Percentiles rank a stretch among this genome's conserved stretches.
Evolutionary conservation across 2,329 filamentous ascomycete species (phyloP).

Genomic region (Botryotinia calthae): DNA sequence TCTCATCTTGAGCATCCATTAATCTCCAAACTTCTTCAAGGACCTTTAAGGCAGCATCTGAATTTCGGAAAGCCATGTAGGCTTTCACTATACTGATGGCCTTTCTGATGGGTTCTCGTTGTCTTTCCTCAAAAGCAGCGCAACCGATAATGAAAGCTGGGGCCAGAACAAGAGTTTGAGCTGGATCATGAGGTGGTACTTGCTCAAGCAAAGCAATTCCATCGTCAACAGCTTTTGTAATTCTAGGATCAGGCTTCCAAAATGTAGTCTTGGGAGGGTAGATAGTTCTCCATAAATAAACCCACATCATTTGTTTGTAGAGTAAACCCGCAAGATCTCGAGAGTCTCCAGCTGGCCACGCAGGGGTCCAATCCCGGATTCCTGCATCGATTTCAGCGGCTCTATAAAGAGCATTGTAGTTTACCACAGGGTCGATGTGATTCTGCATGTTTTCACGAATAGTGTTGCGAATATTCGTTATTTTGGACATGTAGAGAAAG

Average conservation of each 20-base stretch:
- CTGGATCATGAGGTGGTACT: slow-evolving; percentile 56
- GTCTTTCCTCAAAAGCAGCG: slow-evolving; percentile 53
- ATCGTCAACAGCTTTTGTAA: slow-evolving; percentile 56
- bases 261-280: slow-evolving; percentile 49
- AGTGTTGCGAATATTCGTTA: slow-evolving; percentile 71
- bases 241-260: slow-evolving; percentile 45
- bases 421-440: slow-evolving; percentile 64
- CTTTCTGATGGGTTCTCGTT: slow-evolving; percentile 52
- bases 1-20: slow-evolving; percentile 58
- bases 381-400: slow-evolving; percentile 74
- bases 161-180: slow-evolving; percentile 58
- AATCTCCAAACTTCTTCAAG: slow-evolving; percentile 59
- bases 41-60: slow-evolving; percentile 52
- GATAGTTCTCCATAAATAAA: slow-evolving; percentile 61
- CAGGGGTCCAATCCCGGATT: slow-evolving; percentile 71
- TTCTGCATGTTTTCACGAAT: slow-evolving; percentile 66
- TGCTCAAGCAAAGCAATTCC: slow-evolving; percentile 54
- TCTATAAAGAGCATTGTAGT: slow-evolving; percentile 69
- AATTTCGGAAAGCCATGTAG: slow-evolving; percentile 60
- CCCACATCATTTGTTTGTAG: slow-evolving; percentile 65
- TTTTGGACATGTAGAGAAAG: slow-evolving; percentile 74
- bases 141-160: slow-evolving; percentile 61
- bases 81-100: slow-evolving; percentile 52
- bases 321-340: slow-evolving; percentile 55
- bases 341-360: slow-evolving; percentile 56